These are phyloP conservation scores for Aspergillus incahuasiensis DNA, from an alignment of 495 filamentous ascomycete species.

Conservation along the genomic window DNA sequence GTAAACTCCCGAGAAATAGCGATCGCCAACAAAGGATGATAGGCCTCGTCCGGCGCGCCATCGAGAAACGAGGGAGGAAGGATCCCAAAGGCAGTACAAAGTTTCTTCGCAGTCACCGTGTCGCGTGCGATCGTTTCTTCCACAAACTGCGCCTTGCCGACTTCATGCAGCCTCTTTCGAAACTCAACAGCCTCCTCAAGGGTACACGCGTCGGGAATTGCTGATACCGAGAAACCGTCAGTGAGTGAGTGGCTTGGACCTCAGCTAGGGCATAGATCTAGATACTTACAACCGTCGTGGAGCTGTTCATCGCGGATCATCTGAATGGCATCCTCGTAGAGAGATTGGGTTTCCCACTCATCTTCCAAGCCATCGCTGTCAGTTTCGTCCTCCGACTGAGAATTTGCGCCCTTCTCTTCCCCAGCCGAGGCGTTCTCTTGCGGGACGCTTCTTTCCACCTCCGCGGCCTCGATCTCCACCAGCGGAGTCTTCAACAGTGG, in stretches of 20 bases:
- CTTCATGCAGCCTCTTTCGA: slow-evolving; percentile 63
- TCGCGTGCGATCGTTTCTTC: slow-evolving; percentile 64
- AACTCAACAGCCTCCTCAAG: slow-evolving; percentile 65
- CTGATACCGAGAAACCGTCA: slow-evolving; percentile 9
- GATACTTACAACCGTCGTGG: slow-evolving; percentile 47
- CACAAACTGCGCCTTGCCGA: slow-evolving; percentile 74
- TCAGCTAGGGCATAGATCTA: neutral
- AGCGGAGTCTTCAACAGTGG: slow-evolving; percentile 39
- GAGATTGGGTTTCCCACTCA: slow-evolving; percentile 62
- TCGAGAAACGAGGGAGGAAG: slow-evolving; percentile 72
- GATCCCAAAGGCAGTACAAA: slow-evolving; percentile 90
- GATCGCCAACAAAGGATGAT: slow-evolving; percentile 66
- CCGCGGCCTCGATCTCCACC: slow-evolving; percentile 41
- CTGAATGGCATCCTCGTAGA: slow-evolving; percentile 65
- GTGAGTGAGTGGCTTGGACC: neutral
- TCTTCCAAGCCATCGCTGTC: slow-evolving; percentile 59
- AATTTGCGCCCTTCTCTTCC: slow-evolving; percentile 17
- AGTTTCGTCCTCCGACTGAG: slow-evolving; percentile 46
- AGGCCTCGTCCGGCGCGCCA: slow-evolving; percentile 66
- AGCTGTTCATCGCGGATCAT: slow-evolving; percentile 58
- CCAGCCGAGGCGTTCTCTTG: slow-evolving; percentile 25
- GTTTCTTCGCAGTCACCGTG: slow-evolving; percentile 68
- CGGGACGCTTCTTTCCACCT: slow-evolving; percentile 13
- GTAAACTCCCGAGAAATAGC: slow-evolving; percentile 78
- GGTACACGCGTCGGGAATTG: slow-evolving; percentile 61